phyloP scores from a whole-genome alignment of 331 rosid species.

The Phaseolus coccineus region DNA sequence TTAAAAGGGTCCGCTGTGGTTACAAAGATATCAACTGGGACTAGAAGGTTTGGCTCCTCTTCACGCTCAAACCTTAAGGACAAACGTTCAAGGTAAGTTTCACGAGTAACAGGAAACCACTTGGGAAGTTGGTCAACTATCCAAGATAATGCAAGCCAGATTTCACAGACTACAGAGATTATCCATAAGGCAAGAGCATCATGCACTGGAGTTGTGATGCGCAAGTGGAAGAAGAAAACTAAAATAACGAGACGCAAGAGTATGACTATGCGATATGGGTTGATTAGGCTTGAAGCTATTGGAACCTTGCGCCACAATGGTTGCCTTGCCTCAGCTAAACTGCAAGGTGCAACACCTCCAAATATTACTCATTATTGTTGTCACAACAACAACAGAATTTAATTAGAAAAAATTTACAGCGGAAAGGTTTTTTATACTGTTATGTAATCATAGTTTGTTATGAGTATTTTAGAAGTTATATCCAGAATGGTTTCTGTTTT shows the following conservation, averaged over 20 bases:
- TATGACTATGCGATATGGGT: slow-evolving; percentile 90
- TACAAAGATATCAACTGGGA: slow-evolving; percentile 75
- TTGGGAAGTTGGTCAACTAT: slow-evolving; percentile 89
- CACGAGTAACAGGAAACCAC: slow-evolving; percentile 85
- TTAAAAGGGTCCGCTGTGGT: slow-evolving; percentile 85
- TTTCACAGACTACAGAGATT: slow-evolving; percentile 83
- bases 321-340: slow-evolving; percentile 84
- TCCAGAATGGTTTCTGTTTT: background rate
- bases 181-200: slow-evolving; percentile 88
- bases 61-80: slow-evolving; percentile 77
- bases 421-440: background rate
- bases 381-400: background rate
- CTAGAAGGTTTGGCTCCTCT: slow-evolving; percentile 65
- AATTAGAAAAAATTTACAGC: background rate
- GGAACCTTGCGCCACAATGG: slow-evolving; percentile 88
- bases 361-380: background rate
- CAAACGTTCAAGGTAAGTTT: slow-evolving; percentile 81
- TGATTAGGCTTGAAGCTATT: slow-evolving; percentile 74
- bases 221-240: slow-evolving; percentile 78
- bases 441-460: background rate
- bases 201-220: slow-evolving; percentile 74
- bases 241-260: slow-evolving; percentile 69
- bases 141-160: slow-evolving; percentile 94
- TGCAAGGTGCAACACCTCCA: slow-evolving; percentile 38
- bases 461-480: background rate